Percentiles rank a stretch among this genome's conserved stretches.
phyloP scores from a whole-genome alignment of 257 asterid genomes.

The Ballota nigra region DNA sequence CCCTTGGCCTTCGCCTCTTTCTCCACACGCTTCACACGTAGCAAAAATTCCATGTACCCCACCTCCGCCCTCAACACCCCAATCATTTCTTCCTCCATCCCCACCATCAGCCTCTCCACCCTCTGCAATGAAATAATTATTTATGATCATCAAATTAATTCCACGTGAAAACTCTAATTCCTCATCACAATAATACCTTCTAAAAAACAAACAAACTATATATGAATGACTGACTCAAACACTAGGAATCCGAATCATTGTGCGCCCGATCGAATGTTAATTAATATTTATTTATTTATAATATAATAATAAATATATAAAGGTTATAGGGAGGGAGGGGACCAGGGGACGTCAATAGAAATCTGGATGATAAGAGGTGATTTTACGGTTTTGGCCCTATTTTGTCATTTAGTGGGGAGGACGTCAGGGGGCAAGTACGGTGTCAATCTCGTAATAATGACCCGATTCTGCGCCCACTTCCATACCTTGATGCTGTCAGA shows the following conservation, averaged over 20 bases:
- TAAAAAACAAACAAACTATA: too few species aligned
- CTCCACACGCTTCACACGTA: slow-evolving; percentile 76
- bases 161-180: too few species aligned
- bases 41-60: slow-evolving; percentile 59
- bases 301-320: too few species aligned
- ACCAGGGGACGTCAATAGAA: slow-evolving; percentile 35
- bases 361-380: slow-evolving; percentile 28
- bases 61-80: slow-evolving; percentile 40
- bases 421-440: slow-evolving; percentile 39
- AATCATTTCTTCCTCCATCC: slow-evolving; percentile 33
- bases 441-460: slow-evolving; percentile 61
- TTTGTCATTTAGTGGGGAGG: slow-evolving; percentile 31
- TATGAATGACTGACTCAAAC: too few species aligned
- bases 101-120: slow-evolving; percentile 49
- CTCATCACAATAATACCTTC: too few species aligned
- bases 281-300: too few species aligned
- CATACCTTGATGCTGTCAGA: slow-evolving; percentile 44
- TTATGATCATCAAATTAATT: too few species aligned
- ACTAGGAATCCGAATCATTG: too few species aligned
- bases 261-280: too few species aligned
- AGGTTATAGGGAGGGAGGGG: slow-evolving; percentile 23
- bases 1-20: slow-evolving; percentile 66
- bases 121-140: too few species aligned
- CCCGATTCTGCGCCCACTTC: slow-evolving; percentile 34
- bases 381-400: slow-evolving; percentile 42